Conservation (phyloP, 2,329 filamentous ascomycete genomes). For the Colletotrichum sojae region DNA sequence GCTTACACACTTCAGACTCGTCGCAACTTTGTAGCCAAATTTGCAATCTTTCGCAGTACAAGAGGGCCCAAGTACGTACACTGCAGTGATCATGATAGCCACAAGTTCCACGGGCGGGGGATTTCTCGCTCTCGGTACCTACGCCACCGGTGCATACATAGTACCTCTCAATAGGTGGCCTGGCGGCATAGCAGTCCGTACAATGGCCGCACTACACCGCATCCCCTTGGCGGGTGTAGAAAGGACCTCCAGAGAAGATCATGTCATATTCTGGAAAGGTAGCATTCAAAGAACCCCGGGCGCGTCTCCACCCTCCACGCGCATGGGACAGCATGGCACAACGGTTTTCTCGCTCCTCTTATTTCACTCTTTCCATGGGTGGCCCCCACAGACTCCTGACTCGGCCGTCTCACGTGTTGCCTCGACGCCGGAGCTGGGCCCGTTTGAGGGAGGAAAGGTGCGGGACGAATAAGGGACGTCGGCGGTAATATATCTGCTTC, state of each 20-base stretch:
- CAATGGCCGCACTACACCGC: slow-evolving; percentile 4
- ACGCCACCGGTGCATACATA: too few relatives aligned
- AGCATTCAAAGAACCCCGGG: slow-evolving; percentile 23
- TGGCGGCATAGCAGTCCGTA: too few relatives aligned
- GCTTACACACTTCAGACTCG: too few relatives aligned
- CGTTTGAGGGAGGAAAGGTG: neutral
- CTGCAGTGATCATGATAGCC: too few relatives aligned
- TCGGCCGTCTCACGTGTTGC: slow-evolving; percentile 17
- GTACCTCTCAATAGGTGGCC: too few relatives aligned
- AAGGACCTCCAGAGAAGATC: slow-evolving; percentile 16
- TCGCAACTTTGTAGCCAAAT: slow-evolving; percentile 1
- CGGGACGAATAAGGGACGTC: neutral
- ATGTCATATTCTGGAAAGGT: slow-evolving; percentile 27
- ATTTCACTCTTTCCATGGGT: slow-evolving; percentile 13
- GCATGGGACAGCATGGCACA: slow-evolving; percentile 25
- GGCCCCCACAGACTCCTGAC: slow-evolving; percentile 24
- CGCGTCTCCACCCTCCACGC: slow-evolving; percentile 10
- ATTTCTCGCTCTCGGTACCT: too few relatives aligned
- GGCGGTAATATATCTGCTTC: neutral
- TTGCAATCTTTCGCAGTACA: neutral
- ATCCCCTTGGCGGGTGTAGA: neutral
- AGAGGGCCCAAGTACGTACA: neutral
- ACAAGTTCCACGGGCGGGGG: too few relatives aligned
- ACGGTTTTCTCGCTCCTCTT: slow-evolving; percentile 22
- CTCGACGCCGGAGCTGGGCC: neutral